Evolutionary conservation across 202 grass and related monocot genomes (phyloP), one percentile per base, ranked within the genome.

Genomic region (Eragrostis tef): DNA sequence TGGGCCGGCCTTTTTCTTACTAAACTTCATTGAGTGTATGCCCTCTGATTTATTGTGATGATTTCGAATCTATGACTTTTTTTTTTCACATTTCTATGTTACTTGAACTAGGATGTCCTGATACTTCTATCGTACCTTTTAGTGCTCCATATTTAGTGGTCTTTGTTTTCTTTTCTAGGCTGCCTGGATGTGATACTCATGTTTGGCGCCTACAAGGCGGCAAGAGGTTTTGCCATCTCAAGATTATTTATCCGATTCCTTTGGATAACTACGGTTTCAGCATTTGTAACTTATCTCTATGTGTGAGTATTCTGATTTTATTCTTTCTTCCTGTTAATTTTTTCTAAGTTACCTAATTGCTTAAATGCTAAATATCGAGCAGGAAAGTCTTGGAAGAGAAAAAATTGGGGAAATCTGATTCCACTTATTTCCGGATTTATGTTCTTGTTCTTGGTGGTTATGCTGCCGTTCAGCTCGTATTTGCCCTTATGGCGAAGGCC

Each of bases 21-120:
- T 98, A 64, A 88, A 90, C 78, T 98, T 98, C 67, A 77, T 98
- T 0, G 90, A 98, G 88, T 94, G 94, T 94, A 93, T 27, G 90
- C 19, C 77, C 66, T 49, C 43, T 77, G 50, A 16, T 80, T 73
- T 88, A 67, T 81, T 69, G 52, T 58, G 4, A 65, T 67, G 63
- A 22, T n/a, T 17, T 29, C 3, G 34, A 39, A 39, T 87, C 78
- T 88, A 11, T 24, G 6, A 47, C 42, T 13, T 20, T 25, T 80
- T 80, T 47, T 6, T 46, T 51, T 51, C 78, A 31, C 62, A 67
- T 67, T 68, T 57, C 25, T 59, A 17, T 50, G 29, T 82, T 50
- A 49, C 13, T 17, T 86, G 50, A 10, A 20, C 16, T 66, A 63
- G 9, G 8, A 75, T 15, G 49, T 52, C 19, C 9, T 80, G 45